Evolutionary conservation across 164 flowering plant species (phyloP).

Genomic region (Umbellularia californica): DNA sequence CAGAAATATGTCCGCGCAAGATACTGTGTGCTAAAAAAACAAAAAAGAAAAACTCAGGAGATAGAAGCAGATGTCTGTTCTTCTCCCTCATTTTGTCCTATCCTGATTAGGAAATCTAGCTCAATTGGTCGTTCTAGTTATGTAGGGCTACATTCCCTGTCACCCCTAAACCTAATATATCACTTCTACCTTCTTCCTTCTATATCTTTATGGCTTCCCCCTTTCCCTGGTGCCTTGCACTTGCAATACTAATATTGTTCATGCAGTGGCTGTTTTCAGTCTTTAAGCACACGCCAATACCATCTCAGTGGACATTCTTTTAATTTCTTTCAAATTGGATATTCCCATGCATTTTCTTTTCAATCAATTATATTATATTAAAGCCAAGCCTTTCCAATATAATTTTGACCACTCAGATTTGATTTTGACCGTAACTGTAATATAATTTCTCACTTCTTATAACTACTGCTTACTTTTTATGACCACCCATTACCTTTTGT

Average conservation of each 20-base stretch:
- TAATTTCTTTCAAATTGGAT: not conserved
- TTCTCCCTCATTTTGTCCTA: too few relatives aligned
- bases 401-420: not conserved
- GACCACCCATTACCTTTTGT: too few relatives aligned
- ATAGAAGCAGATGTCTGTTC: not conserved
- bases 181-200: not conserved
- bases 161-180: not conserved
- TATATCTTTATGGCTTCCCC: not conserved
- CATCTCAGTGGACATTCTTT: not conserved
- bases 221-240: not conserved
- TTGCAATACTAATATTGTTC: not conserved
- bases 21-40: not conserved
- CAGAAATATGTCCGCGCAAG: not conserved
- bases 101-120: not conserved
- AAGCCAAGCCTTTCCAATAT: not conserved
- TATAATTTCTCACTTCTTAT: too few relatives aligned
- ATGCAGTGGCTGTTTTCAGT: not conserved
- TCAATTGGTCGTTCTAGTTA: too few relatives aligned
- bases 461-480: too few relatives aligned
- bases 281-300: not conserved
- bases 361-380: too few relatives aligned
- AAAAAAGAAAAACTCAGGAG: not conserved
- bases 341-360: not conserved
- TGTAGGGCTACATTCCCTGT: not conserved
- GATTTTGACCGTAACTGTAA: too few relatives aligned